A percentile compares a stretch with the other conserved stretches of the same genome.
These are phyloP conservation scores for Ogataea parapolymorpha DNA, from an alignment of 805 yeast genomes.

Conservation along the genomic window DNA sequence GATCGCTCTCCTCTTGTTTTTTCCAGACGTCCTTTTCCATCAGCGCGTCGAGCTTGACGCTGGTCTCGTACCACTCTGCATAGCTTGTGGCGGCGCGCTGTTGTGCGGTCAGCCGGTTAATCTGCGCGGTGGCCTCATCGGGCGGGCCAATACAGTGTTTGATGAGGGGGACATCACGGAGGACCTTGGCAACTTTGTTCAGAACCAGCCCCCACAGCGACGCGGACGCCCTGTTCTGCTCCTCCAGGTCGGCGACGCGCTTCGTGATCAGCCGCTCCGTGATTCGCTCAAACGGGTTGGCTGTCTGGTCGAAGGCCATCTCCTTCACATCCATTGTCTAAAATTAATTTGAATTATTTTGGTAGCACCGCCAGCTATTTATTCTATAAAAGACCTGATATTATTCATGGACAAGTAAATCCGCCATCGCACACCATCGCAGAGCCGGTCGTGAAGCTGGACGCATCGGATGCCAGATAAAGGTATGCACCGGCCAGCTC, in stretches of 20 bases:
- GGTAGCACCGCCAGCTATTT: conserved; percentile 2
- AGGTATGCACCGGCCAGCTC: conserved; percentile 53
- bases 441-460: conserved; percentile 47
- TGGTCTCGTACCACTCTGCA: conserved; percentile 63
- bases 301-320: conserved; percentile 19
- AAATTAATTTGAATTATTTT: no score
- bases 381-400: not conserved
- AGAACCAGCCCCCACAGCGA: conserved; percentile 3
- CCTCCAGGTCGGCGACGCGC: conserved; percentile 7
- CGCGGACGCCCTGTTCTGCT: conserved; percentile 1
- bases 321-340: conserved; percentile 20
- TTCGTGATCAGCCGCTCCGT: conserved; percentile 23
- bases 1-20: conserved; percentile 48
- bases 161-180: conserved; percentile 32
- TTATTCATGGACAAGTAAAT: conserved; percentile 27
- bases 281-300: conserved; percentile 28
- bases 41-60: conserved; percentile 60
- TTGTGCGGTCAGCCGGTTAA: conserved; percentile 38
- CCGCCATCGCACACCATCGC: conserved; percentile 55
- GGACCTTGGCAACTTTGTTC: conserved; percentile 28
- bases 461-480: conserved; percentile 52
- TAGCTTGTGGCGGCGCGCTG: conserved; percentile 47
- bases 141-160: conserved; percentile 38
- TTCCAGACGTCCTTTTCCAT: conserved; percentile 75
- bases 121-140: conserved; percentile 35